Conservation (phyloP, 257 asterid species). For the Penstemon eatonii region DNA sequence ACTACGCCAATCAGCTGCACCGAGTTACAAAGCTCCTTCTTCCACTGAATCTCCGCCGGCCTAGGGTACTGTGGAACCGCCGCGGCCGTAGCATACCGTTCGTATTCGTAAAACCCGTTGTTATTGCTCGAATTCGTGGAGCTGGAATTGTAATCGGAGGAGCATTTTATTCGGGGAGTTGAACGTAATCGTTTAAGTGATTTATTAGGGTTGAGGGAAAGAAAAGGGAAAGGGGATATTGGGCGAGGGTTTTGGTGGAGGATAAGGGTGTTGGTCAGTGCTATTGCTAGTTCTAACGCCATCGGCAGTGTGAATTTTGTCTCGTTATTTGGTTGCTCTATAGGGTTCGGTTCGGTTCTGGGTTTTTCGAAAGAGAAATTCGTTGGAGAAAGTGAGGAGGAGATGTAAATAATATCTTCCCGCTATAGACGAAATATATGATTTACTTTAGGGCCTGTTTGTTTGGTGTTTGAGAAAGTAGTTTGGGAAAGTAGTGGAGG, state of each 20-base stretch:
- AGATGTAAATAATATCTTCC: too few relatives aligned
- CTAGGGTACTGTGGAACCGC: slow-evolving; percentile 36
- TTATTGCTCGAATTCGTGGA: slow-evolving; percentile 24
- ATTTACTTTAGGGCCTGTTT: too few relatives aligned
- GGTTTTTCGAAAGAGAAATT: too few relatives aligned
- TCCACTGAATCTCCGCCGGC: slow-evolving; percentile 59
- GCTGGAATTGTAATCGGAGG: slow-evolving; percentile 28
- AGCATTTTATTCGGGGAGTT: slow-evolving; percentile 31
- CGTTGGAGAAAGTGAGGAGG: too few relatives aligned
- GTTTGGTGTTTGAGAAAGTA: too few relatives aligned
- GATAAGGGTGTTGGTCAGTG: slow-evolving; percentile 23
- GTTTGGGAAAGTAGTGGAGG: too few relatives aligned
- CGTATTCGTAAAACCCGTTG: slow-evolving; percentile 45
- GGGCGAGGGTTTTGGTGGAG: slow-evolving; percentile 31
- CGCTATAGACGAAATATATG: too few relatives aligned
- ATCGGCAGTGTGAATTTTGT: slow-evolving; percentile 8
- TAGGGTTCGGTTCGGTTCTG: too few relatives aligned
- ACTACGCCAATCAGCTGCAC: slow-evolving; percentile 82
- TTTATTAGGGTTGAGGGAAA: slow-evolving; percentile 27
- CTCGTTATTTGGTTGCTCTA: too few relatives aligned
- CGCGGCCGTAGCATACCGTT: slow-evolving; percentile 32
- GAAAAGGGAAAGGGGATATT: slow-evolving; percentile 14
- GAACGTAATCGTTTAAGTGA: slow-evolving; percentile 21
- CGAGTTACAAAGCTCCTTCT: slow-evolving; percentile 57
- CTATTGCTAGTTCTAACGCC: slow-evolving; percentile 36